Evolutionary conservation across 2,329 filamentous ascomycete species (phyloP).

Genomic region (Phoma herbarum): DNA sequence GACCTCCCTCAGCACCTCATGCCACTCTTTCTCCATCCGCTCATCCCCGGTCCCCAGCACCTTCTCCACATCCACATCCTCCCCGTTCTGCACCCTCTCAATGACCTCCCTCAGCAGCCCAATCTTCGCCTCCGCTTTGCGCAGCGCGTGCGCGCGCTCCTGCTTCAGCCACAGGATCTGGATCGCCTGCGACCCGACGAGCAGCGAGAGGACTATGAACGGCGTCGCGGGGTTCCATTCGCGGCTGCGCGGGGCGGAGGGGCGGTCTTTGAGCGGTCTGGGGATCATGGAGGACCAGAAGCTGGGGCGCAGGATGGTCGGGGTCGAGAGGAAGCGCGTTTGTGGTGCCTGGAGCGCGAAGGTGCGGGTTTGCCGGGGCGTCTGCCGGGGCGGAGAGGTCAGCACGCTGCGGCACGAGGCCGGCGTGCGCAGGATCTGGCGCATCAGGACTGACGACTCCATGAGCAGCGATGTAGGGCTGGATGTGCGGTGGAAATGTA

Average conservation of each 20-base stretch:
- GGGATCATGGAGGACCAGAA: conserved; percentile 53
- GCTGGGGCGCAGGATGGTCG: conserved; percentile 48
- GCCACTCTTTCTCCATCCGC: conserved; percentile 83
- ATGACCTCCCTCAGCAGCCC: conserved; percentile 78
- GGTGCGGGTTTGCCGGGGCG: conserved; percentile 17
- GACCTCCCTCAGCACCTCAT: conserved; percentile 75
- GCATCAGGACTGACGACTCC: conserved; percentile 37
- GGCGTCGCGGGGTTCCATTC: conserved; percentile 67
- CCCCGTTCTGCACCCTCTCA: conserved; percentile 44
- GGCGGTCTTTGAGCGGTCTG: conserved; percentile 33
- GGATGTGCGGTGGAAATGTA: not conserved
- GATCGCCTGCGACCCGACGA: conserved; percentile 96
- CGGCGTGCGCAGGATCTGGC: conserved; percentile 42
- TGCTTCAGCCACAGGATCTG: conserved; percentile 85
- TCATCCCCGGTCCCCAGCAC: conserved; percentile 80
- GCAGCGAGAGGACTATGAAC: conserved; percentile 72
- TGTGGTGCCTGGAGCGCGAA: conserved; percentile 34
- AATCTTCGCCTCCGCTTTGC: conserved; percentile 82
- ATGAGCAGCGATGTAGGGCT: conserved; percentile 27
- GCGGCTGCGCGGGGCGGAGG: conserved; percentile 30
- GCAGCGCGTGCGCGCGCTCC: conserved; percentile 74
- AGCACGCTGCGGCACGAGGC: conserved; percentile 29
- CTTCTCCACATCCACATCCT: conserved; percentile 75
- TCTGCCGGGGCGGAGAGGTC: not conserved
- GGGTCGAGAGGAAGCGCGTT: conserved; percentile 39